These are phyloP conservation scores for Colletotrichum spinosum DNA, from an alignment of 2,329 filamentous ascomycete species.

Conservation along the genomic window DNA sequence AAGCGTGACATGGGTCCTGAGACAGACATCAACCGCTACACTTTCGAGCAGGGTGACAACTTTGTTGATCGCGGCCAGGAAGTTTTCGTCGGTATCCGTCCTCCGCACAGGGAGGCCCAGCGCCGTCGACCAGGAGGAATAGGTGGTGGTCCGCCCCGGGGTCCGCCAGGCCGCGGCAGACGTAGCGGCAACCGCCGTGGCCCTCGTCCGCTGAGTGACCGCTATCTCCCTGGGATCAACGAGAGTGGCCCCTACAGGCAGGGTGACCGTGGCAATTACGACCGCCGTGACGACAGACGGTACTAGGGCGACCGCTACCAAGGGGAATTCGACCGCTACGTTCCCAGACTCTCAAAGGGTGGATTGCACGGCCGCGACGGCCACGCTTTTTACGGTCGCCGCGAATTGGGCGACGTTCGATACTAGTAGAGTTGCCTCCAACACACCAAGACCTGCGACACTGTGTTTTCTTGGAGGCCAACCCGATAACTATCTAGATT, in stretches of 20 bases:
- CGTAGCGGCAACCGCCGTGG: constrained; percentile 25
- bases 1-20: constrained; percentile 57
- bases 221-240: constrained; percentile 47
- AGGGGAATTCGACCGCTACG: too few relatives aligned
- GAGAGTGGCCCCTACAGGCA: constrained; percentile 38
- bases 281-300: constrained; percentile 29
- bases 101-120: constrained; percentile 65
- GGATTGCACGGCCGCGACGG: too few relatives aligned
- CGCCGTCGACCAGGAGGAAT: constrained; percentile 44
- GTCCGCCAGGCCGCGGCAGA: constrained; percentile 18
- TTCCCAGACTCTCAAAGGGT: too few relatives aligned
- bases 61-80: constrained; percentile 81
- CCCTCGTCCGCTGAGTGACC: constrained; percentile 45
- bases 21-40: constrained; percentile 73
- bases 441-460: too few relatives aligned
- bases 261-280: constrained; percentile 40
- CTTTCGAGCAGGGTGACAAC: constrained; percentile 73
- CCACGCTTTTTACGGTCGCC: too few relatives aligned
- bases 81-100: constrained; percentile 73
- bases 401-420: too few relatives aligned
- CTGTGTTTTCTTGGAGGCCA: too few relatives aligned
- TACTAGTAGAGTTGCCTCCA: too few relatives aligned
- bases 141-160: constrained; percentile 37
- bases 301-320: constrained; percentile 1
- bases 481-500: too few relatives aligned